Evolutionary conservation across 345 rosid species (phyloP), one percentile per base, ranked within the genome.

Genomic region (Eucalyptus shirleyi): DNA sequence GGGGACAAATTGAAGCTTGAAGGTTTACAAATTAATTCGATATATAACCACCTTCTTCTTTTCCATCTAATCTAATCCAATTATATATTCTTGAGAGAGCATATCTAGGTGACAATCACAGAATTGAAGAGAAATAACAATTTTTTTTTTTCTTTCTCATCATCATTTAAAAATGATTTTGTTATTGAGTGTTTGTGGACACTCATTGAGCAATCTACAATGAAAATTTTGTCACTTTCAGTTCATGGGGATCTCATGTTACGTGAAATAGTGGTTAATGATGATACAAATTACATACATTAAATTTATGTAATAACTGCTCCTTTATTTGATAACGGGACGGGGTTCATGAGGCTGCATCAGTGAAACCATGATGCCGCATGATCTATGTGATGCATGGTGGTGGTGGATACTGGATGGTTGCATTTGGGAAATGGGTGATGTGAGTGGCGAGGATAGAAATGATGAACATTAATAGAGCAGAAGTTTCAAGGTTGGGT

Each of bases 31-130:
- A 4, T n/a, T n/a, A 65, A 65, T 65, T 65, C 40, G 1, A 15
- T n/a, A 5, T n/a, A n/a, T 65, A 65, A 40, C 77, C 19, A 16
- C 21, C 3, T 8, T 18, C 9, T n/a, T n/a, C 9, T 15, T n/a
- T 65, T n/a, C 0, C 37, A n/a, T 65, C 21, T 65, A 14, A 1
- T 65, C 37, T n/a, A n/a, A n/a, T 65, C 3, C 40, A 0, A n/a
- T n/a, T 65, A 15, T n/a, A 34, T n/a, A 15, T 8, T n/a, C 6
- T 65, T 65, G 77, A n/a, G 77, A 65, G 11, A n/a, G 11, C 21
- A 65, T 65, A n/a, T n/a, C 40, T 8, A 65, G 37, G 37, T 65
- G 34, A 65, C 21, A 65, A n/a, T 0, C 5, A n/a, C 11, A 65
- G 0, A 65, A 65, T 65, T 65, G 21, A 65, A 65, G 77, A 15